phyloP scores from a whole-genome alignment of 1,284 basidiomycete species.

The Rhodofomes roseus region DNA sequence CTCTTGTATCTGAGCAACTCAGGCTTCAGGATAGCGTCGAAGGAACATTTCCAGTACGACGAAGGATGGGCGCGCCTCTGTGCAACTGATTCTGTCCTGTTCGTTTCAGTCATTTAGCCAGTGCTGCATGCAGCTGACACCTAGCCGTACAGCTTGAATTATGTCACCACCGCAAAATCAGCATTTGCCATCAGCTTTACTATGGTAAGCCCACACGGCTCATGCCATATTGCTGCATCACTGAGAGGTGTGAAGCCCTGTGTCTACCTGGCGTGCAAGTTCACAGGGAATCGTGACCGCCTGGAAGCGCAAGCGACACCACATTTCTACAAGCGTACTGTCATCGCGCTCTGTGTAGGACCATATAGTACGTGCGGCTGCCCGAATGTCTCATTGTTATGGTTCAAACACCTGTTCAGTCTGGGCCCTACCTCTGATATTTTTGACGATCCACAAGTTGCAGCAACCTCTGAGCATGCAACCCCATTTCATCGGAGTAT shows the following conservation, averaged over 20 bases:
- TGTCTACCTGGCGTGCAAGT: constrained; percentile 17
- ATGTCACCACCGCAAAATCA: constrained; percentile 24
- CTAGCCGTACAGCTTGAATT: constrained; percentile 14
- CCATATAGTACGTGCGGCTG: constrained; percentile 19
- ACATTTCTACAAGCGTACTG: constrained; percentile 15
- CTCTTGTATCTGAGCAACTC: constrained; percentile 9
- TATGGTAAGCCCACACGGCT: constrained; percentile 11
- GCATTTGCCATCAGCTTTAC: constrained; percentile 27
- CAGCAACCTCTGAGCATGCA: constrained; percentile 7
- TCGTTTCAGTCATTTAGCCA: constrained; percentile 5
- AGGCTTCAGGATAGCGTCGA: neutral
- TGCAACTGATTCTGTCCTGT: constrained; percentile 20
- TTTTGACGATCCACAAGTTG: constrained; percentile 15
- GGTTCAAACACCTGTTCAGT: constrained; percentile 9
- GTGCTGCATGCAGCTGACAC: neutral
- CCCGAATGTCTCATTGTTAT: neutral
- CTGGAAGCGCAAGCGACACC: constrained; percentile 4
- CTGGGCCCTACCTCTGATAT: constrained; percentile 23
- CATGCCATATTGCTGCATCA: neutral
- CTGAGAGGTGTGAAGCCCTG: constrained; percentile 15
- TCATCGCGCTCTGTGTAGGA: constrained; percentile 14
- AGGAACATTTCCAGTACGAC: neutral
- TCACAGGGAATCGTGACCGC: constrained; percentile 1
- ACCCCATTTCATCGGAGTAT: constrained; percentile 7
- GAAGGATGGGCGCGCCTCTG: constrained; percentile 15